Evolutionary conservation across 768 basidiomycete species (phyloP).

Genomic region (Rhizopogon rudus): DNA sequence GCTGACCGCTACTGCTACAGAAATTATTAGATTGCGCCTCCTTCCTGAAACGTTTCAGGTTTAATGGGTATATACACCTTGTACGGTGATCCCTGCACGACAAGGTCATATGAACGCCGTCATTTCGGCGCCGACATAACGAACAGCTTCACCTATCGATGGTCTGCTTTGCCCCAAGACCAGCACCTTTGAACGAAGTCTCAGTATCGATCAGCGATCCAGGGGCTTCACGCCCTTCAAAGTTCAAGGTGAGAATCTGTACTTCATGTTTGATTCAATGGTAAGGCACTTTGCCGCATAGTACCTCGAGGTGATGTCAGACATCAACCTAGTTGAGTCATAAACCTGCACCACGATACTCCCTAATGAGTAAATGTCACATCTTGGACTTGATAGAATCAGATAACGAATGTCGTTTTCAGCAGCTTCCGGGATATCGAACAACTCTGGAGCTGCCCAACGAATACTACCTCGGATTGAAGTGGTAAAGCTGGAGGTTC

Average conservation of each 20-base stretch:
- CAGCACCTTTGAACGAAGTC: slow-evolving; percentile 18
- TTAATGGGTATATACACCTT: no score
- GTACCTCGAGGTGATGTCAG: slow-evolving; percentile 13
- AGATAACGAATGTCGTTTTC: slow-evolving; percentile 18
- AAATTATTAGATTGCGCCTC: no score
- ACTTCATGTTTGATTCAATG: not conserved
- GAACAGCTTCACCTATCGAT: slow-evolving; percentile 8
- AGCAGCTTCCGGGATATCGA: slow-evolving; percentile 18
- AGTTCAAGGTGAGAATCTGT: no score
- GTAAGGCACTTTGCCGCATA: slow-evolving; percentile 17
- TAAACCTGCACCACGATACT: slow-evolving; percentile 24
- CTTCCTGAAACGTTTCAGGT: no score
- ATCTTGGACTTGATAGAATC: slow-evolving; percentile 12
- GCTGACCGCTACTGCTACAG: no score
- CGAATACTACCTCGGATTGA: slow-evolving; percentile 39
- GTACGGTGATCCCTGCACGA: no score
- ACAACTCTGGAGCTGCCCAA: slow-evolving; percentile 43
- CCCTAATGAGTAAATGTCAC: slow-evolving; percentile 41
- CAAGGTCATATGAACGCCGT: no score
- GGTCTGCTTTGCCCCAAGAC: slow-evolving; percentile 9
- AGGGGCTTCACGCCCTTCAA: no score
- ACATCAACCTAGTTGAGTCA: not conserved
- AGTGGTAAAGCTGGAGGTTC: slow-evolving; percentile 18
- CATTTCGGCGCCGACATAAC: slow-evolving; percentile 2
- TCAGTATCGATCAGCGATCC: slow-evolving; percentile 11